Conservation (phyloP, 306 rosid genomes). For the Lathyrus tuberosus region DNA sequence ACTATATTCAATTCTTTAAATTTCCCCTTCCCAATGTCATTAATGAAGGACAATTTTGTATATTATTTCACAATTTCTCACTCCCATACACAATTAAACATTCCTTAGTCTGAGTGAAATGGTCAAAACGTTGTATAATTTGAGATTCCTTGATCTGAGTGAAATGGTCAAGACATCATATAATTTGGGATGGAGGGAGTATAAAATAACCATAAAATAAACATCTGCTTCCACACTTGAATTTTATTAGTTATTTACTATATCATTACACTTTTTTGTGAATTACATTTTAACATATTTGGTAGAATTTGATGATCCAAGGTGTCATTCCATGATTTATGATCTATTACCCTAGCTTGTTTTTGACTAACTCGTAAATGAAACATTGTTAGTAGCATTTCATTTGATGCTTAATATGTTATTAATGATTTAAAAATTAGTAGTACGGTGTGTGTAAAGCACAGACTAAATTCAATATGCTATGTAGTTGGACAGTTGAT, state of each 20-base stretch:
- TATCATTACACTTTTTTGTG: not conserved
- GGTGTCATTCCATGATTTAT: not conserved
- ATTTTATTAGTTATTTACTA: not conserved
- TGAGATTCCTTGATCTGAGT: too few species aligned
- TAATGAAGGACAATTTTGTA: too few species aligned
- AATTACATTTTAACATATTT: not conserved
- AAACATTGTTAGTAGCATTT: constrained; percentile 6
- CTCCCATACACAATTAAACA: too few species aligned
- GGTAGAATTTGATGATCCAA: not conserved
- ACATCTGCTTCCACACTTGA: not conserved
- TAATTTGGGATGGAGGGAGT: too few species aligned
- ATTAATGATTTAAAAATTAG: not conserved
- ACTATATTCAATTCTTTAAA: too few species aligned
- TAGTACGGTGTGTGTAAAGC: not conserved
- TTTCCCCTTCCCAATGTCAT: too few species aligned
- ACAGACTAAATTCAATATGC: not conserved
- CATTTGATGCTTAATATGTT: not conserved
- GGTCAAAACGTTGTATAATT: too few species aligned
- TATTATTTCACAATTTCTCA: too few species aligned
- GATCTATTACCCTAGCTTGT: not conserved
- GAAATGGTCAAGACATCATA: too few species aligned
- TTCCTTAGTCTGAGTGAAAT: too few species aligned
- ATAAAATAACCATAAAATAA: too few species aligned
- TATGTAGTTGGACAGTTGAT: constrained; percentile 14
- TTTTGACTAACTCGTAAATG: not conserved